Percentiles rank a stretch among this genome's conserved stretches.
phyloP scores from a whole-genome alignment of 768 basidiomycete species.

The Mycena galericulata region DNA sequence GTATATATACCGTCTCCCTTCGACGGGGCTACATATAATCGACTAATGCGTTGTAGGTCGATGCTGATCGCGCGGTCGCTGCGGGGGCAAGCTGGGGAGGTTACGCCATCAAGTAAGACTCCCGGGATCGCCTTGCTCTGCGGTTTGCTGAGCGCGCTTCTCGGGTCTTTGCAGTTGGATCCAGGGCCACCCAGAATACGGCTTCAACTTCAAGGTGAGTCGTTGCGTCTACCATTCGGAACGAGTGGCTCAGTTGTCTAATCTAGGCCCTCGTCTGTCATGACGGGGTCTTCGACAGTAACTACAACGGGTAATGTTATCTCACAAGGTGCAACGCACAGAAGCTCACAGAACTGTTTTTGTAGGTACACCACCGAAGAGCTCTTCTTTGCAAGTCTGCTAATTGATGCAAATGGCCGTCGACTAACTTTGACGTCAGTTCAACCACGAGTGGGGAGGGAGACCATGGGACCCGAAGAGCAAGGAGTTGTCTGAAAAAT shows the following conservation, averaged over 20 bases:
- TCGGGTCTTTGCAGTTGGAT: conserved; percentile 83
- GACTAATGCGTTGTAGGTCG: conserved; percentile 59
- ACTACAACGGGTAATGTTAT: conserved; percentile 66
- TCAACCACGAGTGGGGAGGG: conserved; percentile 90
- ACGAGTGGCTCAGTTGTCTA: conserved; percentile 3
- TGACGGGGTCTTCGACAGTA: conserved; percentile 90
- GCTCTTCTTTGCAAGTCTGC: conserved; percentile 81
- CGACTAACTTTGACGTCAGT: conserved; percentile 54
- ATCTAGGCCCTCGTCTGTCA: conserved; percentile 83
- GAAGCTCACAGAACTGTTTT: background rate
- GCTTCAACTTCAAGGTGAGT: conserved; percentile 82
- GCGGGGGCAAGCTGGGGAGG: conserved; percentile 91
- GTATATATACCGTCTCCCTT: conserved; percentile 51
- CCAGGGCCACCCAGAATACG: conserved; percentile 91
- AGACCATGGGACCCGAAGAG: conserved; percentile 78
- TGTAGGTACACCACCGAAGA: conserved; percentile 85
- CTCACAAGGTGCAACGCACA: background rate
- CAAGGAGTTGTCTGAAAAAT: conserved; percentile 67
- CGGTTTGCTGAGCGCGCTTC: conserved; percentile 22
- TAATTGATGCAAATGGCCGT: background rate
- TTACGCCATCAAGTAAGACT: conserved; percentile 84
- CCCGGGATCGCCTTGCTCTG: background rate
- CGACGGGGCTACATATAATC: background rate
- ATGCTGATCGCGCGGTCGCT: conserved; percentile 75
- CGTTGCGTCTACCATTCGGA: background rate